Percentiles rank a stretch among this genome's conserved stretches.
phyloP scores from a whole-genome alignment of 208 protist genomes.

The Tetramitus jugosus region DNA sequence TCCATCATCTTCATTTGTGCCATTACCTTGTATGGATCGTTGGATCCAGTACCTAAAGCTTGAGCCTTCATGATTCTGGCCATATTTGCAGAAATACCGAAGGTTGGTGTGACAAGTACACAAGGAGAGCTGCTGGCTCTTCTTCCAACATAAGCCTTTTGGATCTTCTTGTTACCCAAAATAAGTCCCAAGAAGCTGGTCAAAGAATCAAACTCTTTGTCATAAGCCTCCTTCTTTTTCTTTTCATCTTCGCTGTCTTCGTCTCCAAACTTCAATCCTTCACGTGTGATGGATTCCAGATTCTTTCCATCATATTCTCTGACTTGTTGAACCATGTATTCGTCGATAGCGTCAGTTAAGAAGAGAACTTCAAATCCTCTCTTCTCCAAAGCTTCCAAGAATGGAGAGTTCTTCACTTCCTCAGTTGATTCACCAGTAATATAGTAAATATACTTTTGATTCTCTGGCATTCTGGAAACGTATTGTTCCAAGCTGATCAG shows the following conservation, averaged over 20 bases:
- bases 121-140: constrained; percentile 81
- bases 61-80: constrained; percentile 91
- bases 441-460: constrained; percentile 86
- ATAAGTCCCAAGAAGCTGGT: constrained; percentile 53
- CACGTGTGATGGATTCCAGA: constrained; percentile 89
- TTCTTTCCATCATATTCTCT: constrained; percentile 88
- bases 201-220: constrained; percentile 67
- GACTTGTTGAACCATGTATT: constrained; percentile 86
- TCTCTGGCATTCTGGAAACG: constrained; percentile 80
- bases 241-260: constrained; percentile 75
- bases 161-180: constrained; percentile 44
- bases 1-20: constrained; percentile 78
- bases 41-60: constrained; percentile 48
- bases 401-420: constrained; percentile 63
- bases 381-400: constrained; percentile 63
- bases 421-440: constrained; percentile 64
- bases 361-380: constrained; percentile 79
- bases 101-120: constrained; percentile 77
- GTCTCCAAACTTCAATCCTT: constrained; percentile 77
- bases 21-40: constrained; percentile 37
- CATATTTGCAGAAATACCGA: constrained; percentile 91
- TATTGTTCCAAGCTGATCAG: constrained; percentile 75
- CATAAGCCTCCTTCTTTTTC: constrained; percentile 71
- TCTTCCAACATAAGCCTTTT: constrained; percentile 80
- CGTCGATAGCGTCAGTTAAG: constrained; percentile 95